Evolutionary conservation across 1,284 basidiomycete genomes (phyloP).

Genomic region (Ustilago nuda): DNA sequence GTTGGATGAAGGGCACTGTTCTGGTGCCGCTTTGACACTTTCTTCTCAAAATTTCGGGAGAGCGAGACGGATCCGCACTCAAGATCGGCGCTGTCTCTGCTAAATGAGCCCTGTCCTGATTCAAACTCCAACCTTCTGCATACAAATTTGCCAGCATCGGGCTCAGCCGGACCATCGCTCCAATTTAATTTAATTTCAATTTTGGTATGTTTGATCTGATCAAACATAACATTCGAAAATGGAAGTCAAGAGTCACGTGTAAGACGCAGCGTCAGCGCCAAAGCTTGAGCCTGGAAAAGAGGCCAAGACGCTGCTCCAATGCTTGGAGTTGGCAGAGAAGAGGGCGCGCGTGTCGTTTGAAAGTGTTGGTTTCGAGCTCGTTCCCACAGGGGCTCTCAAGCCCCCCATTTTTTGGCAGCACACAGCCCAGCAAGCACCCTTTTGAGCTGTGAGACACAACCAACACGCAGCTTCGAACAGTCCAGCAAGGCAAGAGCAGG

Average conservation of each 20-base stretch:
- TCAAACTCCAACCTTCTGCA: slow-evolving; percentile 2
- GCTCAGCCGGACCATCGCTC: slow-evolving; percentile 16
- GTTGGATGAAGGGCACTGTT: neutral
- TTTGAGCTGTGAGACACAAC: slow-evolving; percentile 1
- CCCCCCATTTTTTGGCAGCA: neutral
- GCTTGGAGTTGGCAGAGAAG: neutral
- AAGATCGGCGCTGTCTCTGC: neutral
- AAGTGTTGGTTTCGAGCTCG: neutral
- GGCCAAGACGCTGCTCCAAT: neutral
- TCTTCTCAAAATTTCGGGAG: slow-evolving; percentile 33
- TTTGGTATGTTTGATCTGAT: neutral
- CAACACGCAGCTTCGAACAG: slow-evolving; percentile 3
- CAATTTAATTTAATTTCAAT: neutral
- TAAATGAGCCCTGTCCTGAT: neutral
- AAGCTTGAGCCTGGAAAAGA: slow-evolving; percentile 3
- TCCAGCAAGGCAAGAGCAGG: slow-evolving; percentile 1
- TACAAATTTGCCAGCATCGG: slow-evolving; percentile 16
- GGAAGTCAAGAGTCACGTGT: slow-evolving; percentile 12
- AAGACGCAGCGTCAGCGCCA: neutral
- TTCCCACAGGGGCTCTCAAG: slow-evolving; percentile 1
- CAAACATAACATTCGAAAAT: neutral
- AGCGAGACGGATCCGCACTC: slow-evolving; percentile 32
- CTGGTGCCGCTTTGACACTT: slow-evolving; percentile 11
- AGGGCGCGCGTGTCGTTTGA: slow-evolving; percentile 2
- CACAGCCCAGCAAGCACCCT: neutral